These are phyloP conservation scores for Balakata baccata DNA, from an alignment of 345 rosid genomes.

Conservation along the genomic window DNA sequence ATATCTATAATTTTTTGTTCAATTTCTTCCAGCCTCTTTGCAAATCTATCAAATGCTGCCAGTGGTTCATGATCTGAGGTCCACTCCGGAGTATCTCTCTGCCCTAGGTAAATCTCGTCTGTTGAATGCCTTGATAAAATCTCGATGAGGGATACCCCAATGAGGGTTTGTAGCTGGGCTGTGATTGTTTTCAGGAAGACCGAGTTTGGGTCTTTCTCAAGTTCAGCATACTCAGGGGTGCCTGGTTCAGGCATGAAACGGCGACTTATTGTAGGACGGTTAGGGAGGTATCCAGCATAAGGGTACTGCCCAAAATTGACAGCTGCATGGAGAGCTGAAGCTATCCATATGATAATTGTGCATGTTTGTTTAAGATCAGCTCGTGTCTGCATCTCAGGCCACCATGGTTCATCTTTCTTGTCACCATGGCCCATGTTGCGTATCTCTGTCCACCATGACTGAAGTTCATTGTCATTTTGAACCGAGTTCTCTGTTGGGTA, in stretches of 20 bases:
- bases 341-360: conserved; percentile 81
- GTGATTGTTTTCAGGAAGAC: conserved; percentile 83
- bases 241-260: conserved; percentile 92
- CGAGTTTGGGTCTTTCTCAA: conserved; percentile 45
- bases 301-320: conserved; percentile 96
- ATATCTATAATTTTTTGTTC: conserved; percentile 50
- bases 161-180: conserved; percentile 78
- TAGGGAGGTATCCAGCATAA: conserved; percentile 92
- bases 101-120: conserved; percentile 86
- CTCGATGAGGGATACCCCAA: conserved; percentile 85
- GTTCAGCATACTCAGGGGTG: conserved; percentile 59
- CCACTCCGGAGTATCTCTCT: conserved; percentile 68
- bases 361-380: conserved; percentile 58
- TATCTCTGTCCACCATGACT: conserved; percentile 85
- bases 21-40: conserved; percentile 46
- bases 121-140: conserved; percentile 72
- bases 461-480: conserved; percentile 64
- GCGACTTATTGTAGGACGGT: conserved; percentile 84
- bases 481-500: conserved; percentile 57
- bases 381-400: conserved; percentile 64
- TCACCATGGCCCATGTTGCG: conserved; percentile 79
- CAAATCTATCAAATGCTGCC: conserved; percentile 62
- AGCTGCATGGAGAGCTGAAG: conserved; percentile 95
- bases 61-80: conserved; percentile 63
- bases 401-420: conserved; percentile 63